These are phyloP conservation scores for Phoenix roebelenii DNA, from an alignment of 176 grass and related monocot species.

Conservation along the genomic window DNA sequence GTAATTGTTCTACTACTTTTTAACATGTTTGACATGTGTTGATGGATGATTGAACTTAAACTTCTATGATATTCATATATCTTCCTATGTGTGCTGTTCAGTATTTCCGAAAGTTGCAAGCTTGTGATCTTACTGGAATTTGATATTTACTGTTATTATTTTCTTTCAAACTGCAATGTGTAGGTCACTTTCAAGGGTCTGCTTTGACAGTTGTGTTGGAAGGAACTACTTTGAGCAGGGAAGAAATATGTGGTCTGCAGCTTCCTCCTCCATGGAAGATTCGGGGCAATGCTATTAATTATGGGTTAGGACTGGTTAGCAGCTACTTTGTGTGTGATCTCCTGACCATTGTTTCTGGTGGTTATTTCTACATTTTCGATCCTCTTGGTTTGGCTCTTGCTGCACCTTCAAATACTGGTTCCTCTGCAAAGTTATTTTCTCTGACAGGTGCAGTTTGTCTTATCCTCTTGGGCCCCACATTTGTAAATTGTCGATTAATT, in stretches of 20 bases:
- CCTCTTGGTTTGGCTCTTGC: conserved; percentile 72
- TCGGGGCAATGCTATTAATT: conserved; percentile 67
- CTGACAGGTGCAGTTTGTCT: conserved; percentile 42
- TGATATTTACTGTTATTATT: no score
- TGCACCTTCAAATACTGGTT: conserved; percentile 37
- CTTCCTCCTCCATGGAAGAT: conserved; percentile 90
- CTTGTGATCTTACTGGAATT: no score
- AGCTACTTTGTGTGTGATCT: conserved; percentile 85
- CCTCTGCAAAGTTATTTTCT: conserved; percentile 81
- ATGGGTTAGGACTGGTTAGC: conserved; percentile 87
- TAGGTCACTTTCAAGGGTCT: conserved; percentile 84
- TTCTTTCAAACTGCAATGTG: not conserved
- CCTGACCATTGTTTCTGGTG: conserved; percentile 81
- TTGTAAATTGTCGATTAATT: not conserved
- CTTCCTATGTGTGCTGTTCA: no score
- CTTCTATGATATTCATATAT: no score
- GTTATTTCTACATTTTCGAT: conserved; percentile 90
- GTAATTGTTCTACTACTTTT: conserved; percentile 23
- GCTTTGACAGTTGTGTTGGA: conserved; percentile 90
- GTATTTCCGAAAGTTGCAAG: no score
- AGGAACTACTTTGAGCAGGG: conserved; percentile 62
- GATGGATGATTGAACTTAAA: no score
- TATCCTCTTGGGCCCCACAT: not conserved
- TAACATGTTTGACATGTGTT: no score
- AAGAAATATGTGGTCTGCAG: conserved; percentile 85